These are phyloP conservation scores for Trichosporon coremiiforme DNA, from an alignment of 1,284 basidiomycete species.

Conservation along the genomic window DNA sequence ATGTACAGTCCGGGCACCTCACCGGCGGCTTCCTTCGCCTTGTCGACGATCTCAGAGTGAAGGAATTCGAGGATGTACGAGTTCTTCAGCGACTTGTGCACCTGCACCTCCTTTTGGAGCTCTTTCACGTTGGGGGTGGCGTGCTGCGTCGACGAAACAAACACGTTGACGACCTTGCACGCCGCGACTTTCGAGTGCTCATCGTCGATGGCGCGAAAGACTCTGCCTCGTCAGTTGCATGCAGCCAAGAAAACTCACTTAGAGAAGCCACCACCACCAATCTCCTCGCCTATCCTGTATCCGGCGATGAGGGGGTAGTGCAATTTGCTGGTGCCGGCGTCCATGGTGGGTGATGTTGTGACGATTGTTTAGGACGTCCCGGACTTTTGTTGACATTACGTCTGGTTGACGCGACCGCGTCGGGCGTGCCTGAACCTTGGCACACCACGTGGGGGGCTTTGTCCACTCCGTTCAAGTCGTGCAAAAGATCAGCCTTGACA, in stretches of 20 bases:
- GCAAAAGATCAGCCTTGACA: too few species aligned
- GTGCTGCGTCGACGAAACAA: slow-evolving; percentile 40
- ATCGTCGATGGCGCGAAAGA: slow-evolving; percentile 76
- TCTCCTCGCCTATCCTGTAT: slow-evolving; percentile 70
- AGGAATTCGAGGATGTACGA: slow-evolving; percentile 81
- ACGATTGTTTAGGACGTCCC: neutral
- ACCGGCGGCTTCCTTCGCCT: slow-evolving; percentile 60
- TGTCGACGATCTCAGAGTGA: slow-evolving; percentile 72
- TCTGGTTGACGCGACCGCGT: slow-evolving; percentile 17
- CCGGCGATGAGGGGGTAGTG: slow-evolving; percentile 59
- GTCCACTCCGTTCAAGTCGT: too few species aligned
- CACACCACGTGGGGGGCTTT: neutral
- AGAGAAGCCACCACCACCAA: slow-evolving; percentile 83
- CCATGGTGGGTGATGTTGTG: slow-evolving; percentile 23
- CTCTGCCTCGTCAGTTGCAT: slow-evolving; percentile 59
- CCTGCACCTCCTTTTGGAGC: slow-evolving; percentile 90
- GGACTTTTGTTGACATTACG: slow-evolving; percentile 19
- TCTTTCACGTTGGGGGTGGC: slow-evolving; percentile 63
- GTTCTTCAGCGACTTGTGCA: slow-evolving; percentile 82
- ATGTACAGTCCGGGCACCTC: slow-evolving; percentile 81
- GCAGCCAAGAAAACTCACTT: slow-evolving; percentile 60
- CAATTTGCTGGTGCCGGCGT: slow-evolving; percentile 27
- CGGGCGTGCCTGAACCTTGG: slow-evolving; percentile 10
- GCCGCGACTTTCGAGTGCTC: slow-evolving; percentile 67
- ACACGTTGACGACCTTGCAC: slow-evolving; percentile 75